A percentile compares a stretch with the other conserved stretches of the same genome.
Evolutionary conservation across 768 basidiomycete genomes (phyloP).

Genomic region (Lactarius akahatsu): DNA sequence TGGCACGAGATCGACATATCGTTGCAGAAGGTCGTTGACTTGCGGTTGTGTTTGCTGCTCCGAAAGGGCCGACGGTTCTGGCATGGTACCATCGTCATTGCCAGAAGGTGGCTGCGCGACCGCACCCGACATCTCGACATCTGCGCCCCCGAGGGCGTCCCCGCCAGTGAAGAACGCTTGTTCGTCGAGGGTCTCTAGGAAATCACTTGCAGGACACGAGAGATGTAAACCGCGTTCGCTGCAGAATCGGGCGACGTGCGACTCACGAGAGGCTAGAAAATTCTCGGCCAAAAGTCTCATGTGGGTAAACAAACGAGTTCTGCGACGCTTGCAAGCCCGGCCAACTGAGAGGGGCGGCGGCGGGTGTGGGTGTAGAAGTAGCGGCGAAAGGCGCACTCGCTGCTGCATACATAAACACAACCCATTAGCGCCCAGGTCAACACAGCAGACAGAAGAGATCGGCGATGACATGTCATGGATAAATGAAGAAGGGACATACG

Average conservation of each 20-base stretch:
- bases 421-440: conserved; percentile 2
- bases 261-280: conserved; percentile 78
- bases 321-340: conserved; percentile 47
- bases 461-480: background rate
- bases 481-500: conserved; percentile 12
- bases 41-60: conserved; percentile 27
- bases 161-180: conserved; percentile 69
- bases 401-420: conserved; percentile 27
- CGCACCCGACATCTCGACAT: conserved; percentile 27
- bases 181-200: conserved; percentile 85
- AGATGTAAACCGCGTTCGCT: background rate
- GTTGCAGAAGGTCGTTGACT: conserved; percentile 25
- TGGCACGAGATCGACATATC: conserved; percentile 45
- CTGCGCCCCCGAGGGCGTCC: conserved; percentile 43
- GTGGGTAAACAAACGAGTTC: conserved; percentile 62
- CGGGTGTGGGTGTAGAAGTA: conserved; percentile 31
- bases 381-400: conserved; percentile 3
- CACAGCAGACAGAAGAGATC: background rate
- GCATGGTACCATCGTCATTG: conserved; percentile 10
- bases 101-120: conserved; percentile 5
- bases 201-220: conserved; percentile 55
- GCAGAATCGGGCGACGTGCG: background rate
- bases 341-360: conserved; percentile 46
- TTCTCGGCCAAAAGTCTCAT: conserved; percentile 76
- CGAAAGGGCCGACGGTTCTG: conserved; percentile 30